Conservation (phyloP, 2,329 filamentous ascomycete species). For the Dendrostoma leiphaemia region DNA sequence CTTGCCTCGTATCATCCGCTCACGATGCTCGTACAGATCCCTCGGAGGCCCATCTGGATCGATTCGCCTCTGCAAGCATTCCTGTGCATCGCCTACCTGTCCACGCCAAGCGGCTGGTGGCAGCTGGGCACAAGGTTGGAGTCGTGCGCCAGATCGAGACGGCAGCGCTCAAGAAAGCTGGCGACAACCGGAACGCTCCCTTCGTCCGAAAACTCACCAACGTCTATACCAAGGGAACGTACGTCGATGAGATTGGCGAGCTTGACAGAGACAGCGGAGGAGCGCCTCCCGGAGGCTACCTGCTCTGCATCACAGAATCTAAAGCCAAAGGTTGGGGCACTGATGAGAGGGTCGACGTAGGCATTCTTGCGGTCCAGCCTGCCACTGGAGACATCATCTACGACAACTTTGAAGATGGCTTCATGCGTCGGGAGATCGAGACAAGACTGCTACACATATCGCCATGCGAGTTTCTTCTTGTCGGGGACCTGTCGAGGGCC, state of each 20-base stretch:
- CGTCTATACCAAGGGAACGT: slow-evolving; percentile 96
- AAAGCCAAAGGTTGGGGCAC: slow-evolving; percentile 76
- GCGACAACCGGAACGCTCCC: slow-evolving; percentile 89
- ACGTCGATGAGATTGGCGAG: slow-evolving; percentile 89
- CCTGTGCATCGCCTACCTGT: slow-evolving; percentile 89
- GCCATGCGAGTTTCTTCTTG: slow-evolving; percentile 90
- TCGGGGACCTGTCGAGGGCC: slow-evolving; percentile 84
- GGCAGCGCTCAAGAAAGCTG: slow-evolving; percentile 89
- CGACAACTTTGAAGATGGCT: slow-evolving; percentile 93
- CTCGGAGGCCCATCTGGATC: slow-evolving; percentile 87
- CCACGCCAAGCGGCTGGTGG: slow-evolving; percentile 88
- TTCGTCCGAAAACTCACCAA: slow-evolving; percentile 94
- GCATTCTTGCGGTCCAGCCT: slow-evolving; percentile 90
- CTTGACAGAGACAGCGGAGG: slow-evolving; percentile 52
- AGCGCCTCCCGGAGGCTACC: slow-evolving; percentile 71
- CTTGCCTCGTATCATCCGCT: no score
- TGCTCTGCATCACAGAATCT: slow-evolving; percentile 87
- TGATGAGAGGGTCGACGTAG: slow-evolving; percentile 90
- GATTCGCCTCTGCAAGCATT: slow-evolving; percentile 94
- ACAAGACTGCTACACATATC: slow-evolving; percentile 93
- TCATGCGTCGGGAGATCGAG: slow-evolving; percentile 96
- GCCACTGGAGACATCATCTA: slow-evolving; percentile 95
- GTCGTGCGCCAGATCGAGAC: slow-evolving; percentile 94
- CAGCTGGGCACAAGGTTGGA: slow-evolving; percentile 92
- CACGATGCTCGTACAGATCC: slow-evolving; percentile 50